phyloP scores from a whole-genome alignment of 768 basidiomycete genomes.

The Kwoniella heveanensis region DNA sequence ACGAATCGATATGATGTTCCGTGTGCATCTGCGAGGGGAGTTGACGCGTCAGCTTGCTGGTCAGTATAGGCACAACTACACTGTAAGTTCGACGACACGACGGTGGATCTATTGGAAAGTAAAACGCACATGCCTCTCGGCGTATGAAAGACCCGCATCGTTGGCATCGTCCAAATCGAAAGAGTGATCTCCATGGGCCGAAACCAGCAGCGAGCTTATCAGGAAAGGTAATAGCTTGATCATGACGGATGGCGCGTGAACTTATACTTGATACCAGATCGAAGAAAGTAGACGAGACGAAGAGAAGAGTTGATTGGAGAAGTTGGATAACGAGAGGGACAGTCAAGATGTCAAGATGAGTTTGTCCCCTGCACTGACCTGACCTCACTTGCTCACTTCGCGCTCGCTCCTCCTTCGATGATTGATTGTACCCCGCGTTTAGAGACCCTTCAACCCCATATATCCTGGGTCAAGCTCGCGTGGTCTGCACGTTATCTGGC shows the following conservation, averaged over 20 bases:
- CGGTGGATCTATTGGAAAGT: no score
- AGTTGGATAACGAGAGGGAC: not conserved
- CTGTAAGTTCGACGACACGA: no score
- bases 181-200: slow-evolving; percentile 69
- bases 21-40: slow-evolving; percentile 40
- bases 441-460: not conserved
- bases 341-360: not conserved
- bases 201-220: slow-evolving; percentile 35
- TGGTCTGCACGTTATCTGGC: not conserved
- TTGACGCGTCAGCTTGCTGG: no score
- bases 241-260: slow-evolving; percentile 22
- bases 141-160: slow-evolving; percentile 74
- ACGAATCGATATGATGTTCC: slow-evolving; percentile 55
- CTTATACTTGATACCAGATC: not conserved
- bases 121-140: slow-evolving; percentile 80
- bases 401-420: not conserved
- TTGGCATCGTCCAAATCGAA: slow-evolving; percentile 62
- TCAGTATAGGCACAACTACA: no score
- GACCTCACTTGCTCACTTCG: no score
- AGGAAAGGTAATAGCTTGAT: slow-evolving; percentile 15
- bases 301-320: not conserved
- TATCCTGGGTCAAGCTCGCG: not conserved
- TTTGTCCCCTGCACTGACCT: not conserved
- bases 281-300: not conserved
- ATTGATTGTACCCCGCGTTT: slow-evolving; percentile 1